Conservation (phyloP, 176 grass and related monocot species). For the Musa troglodytarum region DNA sequence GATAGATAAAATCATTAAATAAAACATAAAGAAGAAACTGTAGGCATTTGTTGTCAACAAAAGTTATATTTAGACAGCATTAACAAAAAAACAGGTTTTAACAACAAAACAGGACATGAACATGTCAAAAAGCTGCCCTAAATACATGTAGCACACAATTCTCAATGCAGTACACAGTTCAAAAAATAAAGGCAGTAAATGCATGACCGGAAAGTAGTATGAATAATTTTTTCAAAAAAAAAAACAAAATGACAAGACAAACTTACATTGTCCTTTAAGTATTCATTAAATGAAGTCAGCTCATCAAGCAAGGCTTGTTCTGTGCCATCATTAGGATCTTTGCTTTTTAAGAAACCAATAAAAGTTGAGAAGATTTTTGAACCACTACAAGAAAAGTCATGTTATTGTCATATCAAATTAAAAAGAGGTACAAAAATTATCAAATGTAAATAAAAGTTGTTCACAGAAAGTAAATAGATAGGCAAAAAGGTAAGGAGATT, state of each 20-base stretch:
- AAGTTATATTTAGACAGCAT: too few relatives aligned
- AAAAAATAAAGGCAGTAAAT: background rate
- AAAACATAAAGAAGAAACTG: too few relatives aligned
- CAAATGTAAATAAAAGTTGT: too few relatives aligned
- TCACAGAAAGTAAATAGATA: too few relatives aligned
- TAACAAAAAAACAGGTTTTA: too few relatives aligned
- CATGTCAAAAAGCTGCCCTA: too few relatives aligned
- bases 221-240: background rate
- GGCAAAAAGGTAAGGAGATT: too few relatives aligned
- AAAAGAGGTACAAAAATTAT: background rate
- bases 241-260: constrained; percentile 7
- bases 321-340: constrained; percentile 69
- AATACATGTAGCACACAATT: background rate
- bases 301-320: constrained; percentile 57
- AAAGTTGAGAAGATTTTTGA: constrained; percentile 89
- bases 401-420: background rate
- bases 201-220: background rate
- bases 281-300: constrained; percentile 48
- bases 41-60: too few relatives aligned
- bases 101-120: too few relatives aligned
- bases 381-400: constrained; percentile 35
- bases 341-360: constrained; percentile 89
- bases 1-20: background rate
- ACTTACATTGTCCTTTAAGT: constrained; percentile 84
- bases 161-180: background rate